Percentiles rank a stretch among this genome's conserved stretches.
Evolutionary conservation across 2,329 filamentous ascomycete species (phyloP).

Genomic region (Xylaria sp.): DNA sequence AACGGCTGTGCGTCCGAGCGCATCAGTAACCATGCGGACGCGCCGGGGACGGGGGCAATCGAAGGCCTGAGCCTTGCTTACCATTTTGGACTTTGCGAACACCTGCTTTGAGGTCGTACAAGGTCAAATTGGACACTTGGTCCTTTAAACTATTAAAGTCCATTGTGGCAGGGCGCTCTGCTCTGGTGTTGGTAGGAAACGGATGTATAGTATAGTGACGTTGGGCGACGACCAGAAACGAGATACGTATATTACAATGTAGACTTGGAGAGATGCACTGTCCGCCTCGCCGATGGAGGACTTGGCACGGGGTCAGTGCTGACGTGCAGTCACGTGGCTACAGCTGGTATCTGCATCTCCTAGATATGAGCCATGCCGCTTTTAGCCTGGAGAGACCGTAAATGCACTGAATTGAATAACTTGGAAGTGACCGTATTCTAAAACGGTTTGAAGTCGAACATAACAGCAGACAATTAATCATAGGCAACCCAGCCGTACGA

Average conservation of each 20-base stretch:
- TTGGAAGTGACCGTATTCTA: no score
- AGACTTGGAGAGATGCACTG: slow-evolving; percentile 33
- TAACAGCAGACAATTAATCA: no score
- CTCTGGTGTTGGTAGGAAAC: slow-evolving; percentile 17
- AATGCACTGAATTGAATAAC: no score
- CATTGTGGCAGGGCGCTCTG: slow-evolving; percentile 62
- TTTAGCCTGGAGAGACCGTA: no score
- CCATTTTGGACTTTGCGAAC: slow-evolving; percentile 98
- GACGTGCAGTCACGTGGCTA: slow-evolving; percentile 14
- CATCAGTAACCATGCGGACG: slow-evolving; percentile 29
- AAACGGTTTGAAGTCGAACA: no score
- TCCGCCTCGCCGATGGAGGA: slow-evolving; percentile 25
- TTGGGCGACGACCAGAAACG: slow-evolving; percentile 22
- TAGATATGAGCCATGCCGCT: no score
- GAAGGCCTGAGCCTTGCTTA: slow-evolving; percentile 50
- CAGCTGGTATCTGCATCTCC: slow-evolving; percentile 13
- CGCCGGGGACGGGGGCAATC: neutral
- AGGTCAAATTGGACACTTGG: slow-evolving; percentile 87
- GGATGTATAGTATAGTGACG: slow-evolving; percentile 6
- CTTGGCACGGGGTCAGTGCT: slow-evolving; percentile 12
- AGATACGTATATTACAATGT: slow-evolving; percentile 16
- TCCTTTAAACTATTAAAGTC: slow-evolving; percentile 87
- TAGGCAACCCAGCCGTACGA: no score
- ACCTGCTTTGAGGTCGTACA: slow-evolving; percentile 95
- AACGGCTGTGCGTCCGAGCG: slow-evolving; percentile 70